A percentile compares a stretch with the other conserved stretches of the same genome.
These are phyloP conservation scores for Mortierella sp. DNA, from an alignment of 371 early-diverging fungal species.

Conservation along the genomic window DNA sequence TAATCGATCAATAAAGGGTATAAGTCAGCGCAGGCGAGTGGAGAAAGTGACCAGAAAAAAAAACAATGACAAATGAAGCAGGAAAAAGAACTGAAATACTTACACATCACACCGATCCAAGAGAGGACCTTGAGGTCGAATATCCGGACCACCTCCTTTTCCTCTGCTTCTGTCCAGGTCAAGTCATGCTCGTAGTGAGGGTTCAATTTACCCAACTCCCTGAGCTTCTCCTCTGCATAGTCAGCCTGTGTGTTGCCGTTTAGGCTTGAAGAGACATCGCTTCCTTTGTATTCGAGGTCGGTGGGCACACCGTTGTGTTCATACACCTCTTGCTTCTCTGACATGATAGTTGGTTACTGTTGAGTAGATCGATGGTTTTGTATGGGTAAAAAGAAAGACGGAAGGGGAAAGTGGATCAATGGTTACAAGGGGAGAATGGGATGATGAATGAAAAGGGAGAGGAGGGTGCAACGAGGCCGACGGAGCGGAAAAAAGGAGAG, in stretches of 20 bases:
- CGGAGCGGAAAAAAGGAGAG: not conserved
- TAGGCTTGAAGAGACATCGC: conserved; percentile 25
- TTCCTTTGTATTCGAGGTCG: conserved; percentile 28
- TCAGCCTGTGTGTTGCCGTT: conserved; percentile 4
- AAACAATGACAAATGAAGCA: not conserved
- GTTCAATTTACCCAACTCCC: conserved; percentile 29
- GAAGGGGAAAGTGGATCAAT: not conserved
- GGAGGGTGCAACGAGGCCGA: not conserved
- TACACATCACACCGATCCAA: conserved; percentile 59
- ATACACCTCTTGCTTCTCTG: conserved; percentile 23
- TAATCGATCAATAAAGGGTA: conserved; percentile 49
- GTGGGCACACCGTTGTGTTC: not conserved
- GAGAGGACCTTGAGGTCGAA: conserved; percentile 50
- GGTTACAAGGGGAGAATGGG: not conserved
- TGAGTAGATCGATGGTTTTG: not conserved
- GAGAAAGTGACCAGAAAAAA: conserved; percentile 14
- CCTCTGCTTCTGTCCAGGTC: conserved; percentile 57
- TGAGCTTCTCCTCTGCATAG: conserved; percentile 25
- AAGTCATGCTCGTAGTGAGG: conserved; percentile 50
- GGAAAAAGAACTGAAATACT: not conserved
- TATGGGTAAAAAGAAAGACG: not conserved
- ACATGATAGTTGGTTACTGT: not conserved
- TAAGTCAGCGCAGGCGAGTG: conserved; percentile 15
- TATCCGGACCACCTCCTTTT: conserved; percentile 52
- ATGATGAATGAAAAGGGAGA: not conserved